Evolutionary conservation across 257 asterid genomes (phyloP).

Genomic region (Scutellaria barbata): DNA sequence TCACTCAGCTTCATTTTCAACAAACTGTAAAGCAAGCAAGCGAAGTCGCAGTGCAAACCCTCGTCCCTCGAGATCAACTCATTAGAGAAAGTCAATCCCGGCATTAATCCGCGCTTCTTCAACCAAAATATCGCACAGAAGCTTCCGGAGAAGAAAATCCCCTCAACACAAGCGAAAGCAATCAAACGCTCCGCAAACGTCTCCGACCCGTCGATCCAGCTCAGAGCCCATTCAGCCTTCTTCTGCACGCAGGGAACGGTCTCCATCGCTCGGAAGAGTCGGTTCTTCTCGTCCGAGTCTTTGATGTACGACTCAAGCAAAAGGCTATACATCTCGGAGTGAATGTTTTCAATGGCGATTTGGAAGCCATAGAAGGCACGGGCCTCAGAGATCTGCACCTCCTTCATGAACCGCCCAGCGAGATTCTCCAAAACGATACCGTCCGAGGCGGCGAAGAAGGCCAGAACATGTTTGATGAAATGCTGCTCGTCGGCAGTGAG

Average conservation of each 20-base stretch:
- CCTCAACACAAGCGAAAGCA: conserved; percentile 93
- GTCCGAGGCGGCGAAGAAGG: conserved; percentile 96
- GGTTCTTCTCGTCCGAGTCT: conserved; percentile 65
- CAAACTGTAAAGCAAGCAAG: conserved; percentile 78
- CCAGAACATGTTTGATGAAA: conserved; percentile 80
- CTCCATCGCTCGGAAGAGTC: conserved; percentile 78
- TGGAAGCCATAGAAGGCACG: conserved; percentile 97
- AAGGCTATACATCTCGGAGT: conserved; percentile 93
- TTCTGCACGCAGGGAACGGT: conserved; percentile 78
- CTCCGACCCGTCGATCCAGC: conserved; percentile 89
- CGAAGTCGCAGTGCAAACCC: conserved; percentile 91
- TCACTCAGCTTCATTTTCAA: conserved; percentile 68
- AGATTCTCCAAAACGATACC: conserved; percentile 94
- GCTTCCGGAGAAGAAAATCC: conserved; percentile 89
- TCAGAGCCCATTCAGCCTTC: conserved; percentile 91
- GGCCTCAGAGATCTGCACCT: conserved; percentile 90
- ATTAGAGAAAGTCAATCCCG: conserved; percentile 81
- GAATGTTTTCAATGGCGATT: conserved; percentile 93
- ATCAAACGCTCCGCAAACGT: conserved; percentile 78
- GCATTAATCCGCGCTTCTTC: conserved; percentile 89
- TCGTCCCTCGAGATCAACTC: conserved; percentile 88
- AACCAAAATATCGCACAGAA: conserved; percentile 93
- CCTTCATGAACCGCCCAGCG: conserved; percentile 96
- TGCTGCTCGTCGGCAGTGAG: conserved; percentile 74
- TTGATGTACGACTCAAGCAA: conserved; percentile 78